Base-by-base conservation (phyloP, 345 rosid genomes). In the Gynandropsis gynandra region DNA sequence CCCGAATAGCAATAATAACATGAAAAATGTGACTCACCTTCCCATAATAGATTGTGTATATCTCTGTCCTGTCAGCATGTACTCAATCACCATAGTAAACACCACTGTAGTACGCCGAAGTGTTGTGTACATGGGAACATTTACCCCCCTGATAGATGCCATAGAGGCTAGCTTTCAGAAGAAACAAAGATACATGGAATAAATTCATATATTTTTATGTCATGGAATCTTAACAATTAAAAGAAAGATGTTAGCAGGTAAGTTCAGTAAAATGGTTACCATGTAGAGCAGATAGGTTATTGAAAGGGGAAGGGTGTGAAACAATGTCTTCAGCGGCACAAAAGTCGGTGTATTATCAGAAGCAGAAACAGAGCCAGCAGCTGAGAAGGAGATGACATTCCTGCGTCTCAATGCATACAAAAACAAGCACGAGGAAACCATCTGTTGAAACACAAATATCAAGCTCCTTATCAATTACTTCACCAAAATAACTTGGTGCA, bases 121-220 rank as follows among this genome's bases (percentile, higher is more conserved):
- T 4, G 99, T 85, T 50, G 99, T 93, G 63, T 93, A 93, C 99
- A 93, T 88, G 45, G 97, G 99, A 67, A 93, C 94, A 76, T 88
- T 93, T 42, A 93, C 99, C 54, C 99, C 97, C 35, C 97, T 95
- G 32, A 93, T 73, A 67, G 97, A 76, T 72, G 85, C 97, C 90
- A 93, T 83, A 6, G 89, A 73, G 42, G 75, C 94, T 75, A 92
- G 76, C 95, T 88, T 82, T 65, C 75, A 73, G 54, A 60, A 70
- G 64, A 70, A 69, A 64, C 6, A 59, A 24, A 24, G 29, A 67
- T 11, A 54, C 36, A 59, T 40, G 8, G 9, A 54, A 67, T 46
- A 65, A 53, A 59, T 4, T 24, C 13, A 38, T 52, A 45, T 65
- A 52, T 47, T 59, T 59, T 41, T 44, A 54, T 13, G 16, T 39